Evolutionary conservation across 2,329 filamentous ascomycete species (phyloP).

Genomic region (Penicillium freii): DNA sequence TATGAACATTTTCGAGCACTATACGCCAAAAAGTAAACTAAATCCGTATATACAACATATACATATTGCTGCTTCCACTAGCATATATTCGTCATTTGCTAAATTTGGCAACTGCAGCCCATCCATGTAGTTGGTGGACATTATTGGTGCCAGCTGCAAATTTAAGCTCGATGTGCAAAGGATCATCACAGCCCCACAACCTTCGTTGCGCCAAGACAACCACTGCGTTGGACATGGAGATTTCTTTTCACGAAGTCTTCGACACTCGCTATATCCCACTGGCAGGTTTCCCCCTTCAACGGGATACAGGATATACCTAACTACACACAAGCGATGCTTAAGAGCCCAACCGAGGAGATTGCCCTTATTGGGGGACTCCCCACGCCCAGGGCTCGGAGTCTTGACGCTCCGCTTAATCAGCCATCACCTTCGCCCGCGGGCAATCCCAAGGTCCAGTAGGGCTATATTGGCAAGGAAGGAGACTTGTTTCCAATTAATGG

Average conservation of each 20-base stretch:
- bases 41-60: too few species aligned
- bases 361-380: too few species aligned
- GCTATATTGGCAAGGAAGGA: too few species aligned
- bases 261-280: too few species aligned
- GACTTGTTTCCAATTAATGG: not conserved
- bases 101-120: not conserved
- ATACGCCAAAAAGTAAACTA: too few species aligned
- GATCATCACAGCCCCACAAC: not conserved
- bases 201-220: not conserved
- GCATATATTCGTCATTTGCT: not conserved
- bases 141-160: not conserved
- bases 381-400: not conserved
- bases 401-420: slow-evolving; percentile 1
- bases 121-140: too few species aligned
- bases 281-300: not conserved
- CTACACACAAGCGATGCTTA: not conserved
- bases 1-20: not conserved
- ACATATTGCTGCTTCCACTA: not conserved
- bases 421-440: not conserved
- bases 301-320: not conserved
- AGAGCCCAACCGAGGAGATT: too few species aligned
- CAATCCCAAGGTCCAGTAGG: too few species aligned
- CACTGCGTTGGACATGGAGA: not conserved
- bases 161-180: not conserved
- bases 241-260: not conserved